phyloP scores from a whole-genome alignment of 2,329 filamentous ascomycete genomes.

The Talaromyces sp. region DNA sequence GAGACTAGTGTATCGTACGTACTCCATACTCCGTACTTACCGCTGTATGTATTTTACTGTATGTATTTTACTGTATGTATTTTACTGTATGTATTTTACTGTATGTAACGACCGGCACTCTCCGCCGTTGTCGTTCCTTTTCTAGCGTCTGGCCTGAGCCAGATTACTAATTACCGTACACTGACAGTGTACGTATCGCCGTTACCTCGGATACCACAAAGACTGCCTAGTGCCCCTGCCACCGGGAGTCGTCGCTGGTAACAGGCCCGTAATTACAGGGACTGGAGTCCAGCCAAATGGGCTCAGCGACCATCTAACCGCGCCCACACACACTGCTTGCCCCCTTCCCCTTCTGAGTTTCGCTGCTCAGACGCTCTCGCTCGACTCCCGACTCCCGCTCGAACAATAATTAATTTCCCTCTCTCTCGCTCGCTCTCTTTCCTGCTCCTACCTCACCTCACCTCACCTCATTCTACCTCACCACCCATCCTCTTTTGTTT shows the following conservation, averaged over 20 bases:
- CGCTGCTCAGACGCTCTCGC: constrained; percentile 7
- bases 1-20: not conserved
- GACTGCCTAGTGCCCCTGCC: not conserved
- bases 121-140: not conserved
- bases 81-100: not conserved
- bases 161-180: constrained; percentile 2
- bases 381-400: constrained; percentile 16
- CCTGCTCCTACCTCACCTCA: constrained; percentile 20
- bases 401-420: constrained; percentile 11
- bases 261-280: not conserved
- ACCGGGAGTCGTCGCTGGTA: not conserved
- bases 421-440: constrained; percentile 12
- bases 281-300: not conserved
- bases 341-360: constrained; percentile 1
- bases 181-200: not conserved
- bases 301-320: not conserved
- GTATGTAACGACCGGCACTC: not conserved
- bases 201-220: not conserved
- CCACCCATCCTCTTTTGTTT: constrained; percentile 9
- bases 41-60: not conserved
- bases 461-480: constrained; percentile 23
- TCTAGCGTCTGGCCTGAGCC: not conserved
- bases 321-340: not conserved
- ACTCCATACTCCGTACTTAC: not conserved
- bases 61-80: not conserved